Evolutionary conservation across 805 yeast species (phyloP), one percentile per base, ranked within the genome.

Genomic region (Cyberlindnera sargentensis): DNA sequence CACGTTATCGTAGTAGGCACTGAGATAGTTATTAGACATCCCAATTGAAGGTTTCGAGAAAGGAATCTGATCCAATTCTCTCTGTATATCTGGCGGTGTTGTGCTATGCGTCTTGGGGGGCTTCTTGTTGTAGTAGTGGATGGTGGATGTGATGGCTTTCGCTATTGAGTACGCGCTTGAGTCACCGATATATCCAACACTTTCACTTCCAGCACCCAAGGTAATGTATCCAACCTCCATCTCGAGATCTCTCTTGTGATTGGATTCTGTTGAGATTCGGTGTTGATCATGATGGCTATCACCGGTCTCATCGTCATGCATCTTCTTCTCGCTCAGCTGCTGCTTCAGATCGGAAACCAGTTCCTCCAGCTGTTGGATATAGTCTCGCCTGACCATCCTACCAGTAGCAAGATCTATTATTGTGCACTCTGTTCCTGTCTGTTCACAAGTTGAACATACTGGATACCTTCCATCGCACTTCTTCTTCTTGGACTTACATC

Each of bases 391-490:
- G 3, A 74, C 66, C 34, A 68, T 72, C 40, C 73, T 56, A 0
- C 75, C 75, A 1, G 74, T 72, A 11, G 71, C 69, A 3, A 72
- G 68, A 47, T 73, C 78, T 2, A 72, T 54, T 4, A 73, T 67
- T 5, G 75, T 65, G 48, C 80, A 75, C 29, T 65, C 71, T 2
- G 52, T 62, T 1, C 67, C 68, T 5, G 67, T 64, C 41, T 61
- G 62, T 29, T 51, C 57, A 51, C 80, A 75, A 31, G 65, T 61
- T 15, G 66, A 49, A 46, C 80, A 75, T 37, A 61, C 56, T 1
- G 81, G 80, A 50, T 73, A 72, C 31, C 59, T 61, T 34, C 74
- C 77, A 55, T 74, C 78, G 51, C 81, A 75, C 50, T 68, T 70
- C 51, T 72, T 67, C 52, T 75, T 71, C 50, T 67, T 71, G 44